Evolutionary conservation across 1,284 basidiomycete species (phyloP), one percentile per base, ranked within the genome.

Genomic region (Boletus smithii): DNA sequence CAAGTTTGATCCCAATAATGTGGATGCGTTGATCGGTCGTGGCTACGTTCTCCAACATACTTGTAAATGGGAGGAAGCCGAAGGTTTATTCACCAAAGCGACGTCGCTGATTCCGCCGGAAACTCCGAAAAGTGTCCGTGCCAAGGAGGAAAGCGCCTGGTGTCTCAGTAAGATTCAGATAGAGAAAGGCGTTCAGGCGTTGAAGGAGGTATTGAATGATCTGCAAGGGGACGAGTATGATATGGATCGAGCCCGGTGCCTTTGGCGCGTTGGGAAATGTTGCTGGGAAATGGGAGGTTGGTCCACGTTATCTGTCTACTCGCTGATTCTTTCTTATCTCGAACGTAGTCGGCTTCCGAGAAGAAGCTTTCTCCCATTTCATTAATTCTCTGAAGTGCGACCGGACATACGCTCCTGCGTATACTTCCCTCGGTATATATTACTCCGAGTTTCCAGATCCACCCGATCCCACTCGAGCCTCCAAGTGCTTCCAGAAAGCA

Each of bases 401-500:
- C 46, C 69, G 88, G 0, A 75, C 80, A 3, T 97, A 85, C 64
- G 94, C 95, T 0, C 86, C 97, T 0, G 83, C 95, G 0, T 99
- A 95, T 67, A 97, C 95, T 0, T 90, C 93, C 1, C 80, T 99
- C 8, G 97, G 97, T 8, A 74, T 91, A 41, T 95, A 94, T 69
- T 99, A 99, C 65, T 71, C 80, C 16, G 85, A 91, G 44, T 75
- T 74, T 44, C 69, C 79, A 11, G 70, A 74, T 11, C 91, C 92
- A 1, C 80, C 85, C 0, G 95, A 99, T 67, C 81, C 81, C 8
- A 80, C 81, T 9, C 83, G 95, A 34, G 88, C 95, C 1, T 88
- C 90, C 14, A 95, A 95, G 65, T 99, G 97, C 65, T 98, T 97
- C 71, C 95, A 99, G 61, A 98, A 97, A 61, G 97, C 97, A 0